A percentile compares a stretch with the other conserved stretches of the same genome.
These are phyloP conservation scores for Calocera cornea DNA, from an alignment of 768 basidiomycete species.

Conservation along the genomic window DNA sequence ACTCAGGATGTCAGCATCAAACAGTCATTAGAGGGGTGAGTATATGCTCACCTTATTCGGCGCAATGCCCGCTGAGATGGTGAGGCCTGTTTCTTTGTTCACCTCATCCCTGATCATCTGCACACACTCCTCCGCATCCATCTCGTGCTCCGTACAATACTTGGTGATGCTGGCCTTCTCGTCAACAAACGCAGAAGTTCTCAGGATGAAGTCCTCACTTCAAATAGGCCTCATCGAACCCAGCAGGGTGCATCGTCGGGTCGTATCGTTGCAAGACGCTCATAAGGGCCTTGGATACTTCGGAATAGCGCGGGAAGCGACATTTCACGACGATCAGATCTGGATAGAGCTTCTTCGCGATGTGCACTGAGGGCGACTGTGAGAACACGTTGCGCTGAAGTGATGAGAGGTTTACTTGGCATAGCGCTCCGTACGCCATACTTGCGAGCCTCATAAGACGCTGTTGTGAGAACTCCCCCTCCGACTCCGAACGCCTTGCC, in stretches of 20 bases:
- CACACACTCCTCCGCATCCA: slow-evolving; percentile 63
- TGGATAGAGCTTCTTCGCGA: slow-evolving; percentile 89
- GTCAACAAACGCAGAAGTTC: neutral
- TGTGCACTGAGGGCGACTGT: slow-evolving; percentile 43
- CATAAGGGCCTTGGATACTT: slow-evolving; percentile 38
- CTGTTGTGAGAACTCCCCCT: slow-evolving; percentile 70
- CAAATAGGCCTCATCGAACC: slow-evolving; percentile 83
- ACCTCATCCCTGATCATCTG: slow-evolving; percentile 61
- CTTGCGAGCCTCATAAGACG: slow-evolving; percentile 84
- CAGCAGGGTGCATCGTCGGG: slow-evolving; percentile 56
- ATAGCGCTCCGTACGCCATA: slow-evolving; percentile 88
- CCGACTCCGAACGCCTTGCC: slow-evolving; percentile 49
- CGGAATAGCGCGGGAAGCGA: slow-evolving; percentile 47
- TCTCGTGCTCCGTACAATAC: slow-evolving; percentile 56
- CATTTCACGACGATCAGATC: slow-evolving; percentile 57
- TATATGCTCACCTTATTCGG: slow-evolving; percentile 65
- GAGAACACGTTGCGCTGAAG: neutral
- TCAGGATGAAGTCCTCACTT: slow-evolving; percentile 42
- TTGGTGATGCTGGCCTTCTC: slow-evolving; percentile 52
- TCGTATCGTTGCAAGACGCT: slow-evolving; percentile 55
- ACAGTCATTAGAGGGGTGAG: slow-evolving; percentile 9
- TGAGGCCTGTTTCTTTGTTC: slow-evolving; percentile 64
- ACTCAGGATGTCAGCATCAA: slow-evolving; percentile 13
- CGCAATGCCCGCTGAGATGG: slow-evolving; percentile 90
- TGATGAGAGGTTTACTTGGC: slow-evolving; percentile 48